A percentile compares a stretch with the other conserved stretches of the same genome.
These are phyloP conservation scores for Aspergillus jensenii DNA, from an alignment of 2,329 filamentous ascomycete genomes.

Conservation along the genomic window DNA sequence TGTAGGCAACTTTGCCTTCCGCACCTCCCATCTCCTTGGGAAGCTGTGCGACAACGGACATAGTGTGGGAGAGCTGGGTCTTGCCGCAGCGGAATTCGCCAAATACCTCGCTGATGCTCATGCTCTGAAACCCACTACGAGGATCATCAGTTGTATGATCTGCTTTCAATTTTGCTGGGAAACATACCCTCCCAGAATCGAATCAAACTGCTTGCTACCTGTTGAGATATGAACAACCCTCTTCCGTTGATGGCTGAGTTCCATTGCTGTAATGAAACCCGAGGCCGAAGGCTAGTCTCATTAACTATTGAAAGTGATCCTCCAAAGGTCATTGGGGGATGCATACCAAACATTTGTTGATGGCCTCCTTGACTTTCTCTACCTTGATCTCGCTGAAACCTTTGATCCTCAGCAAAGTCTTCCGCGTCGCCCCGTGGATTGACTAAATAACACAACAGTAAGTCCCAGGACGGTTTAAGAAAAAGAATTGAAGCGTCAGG, in stretches of 20 bases:
- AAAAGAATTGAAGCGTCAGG: not conserved
- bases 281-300: slow-evolving; percentile 54
- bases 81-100: slow-evolving; percentile 60
- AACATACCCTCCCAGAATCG: slow-evolving; percentile 60
- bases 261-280: slow-evolving; percentile 66
- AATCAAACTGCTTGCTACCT: slow-evolving; percentile 68
- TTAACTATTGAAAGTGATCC: not conserved
- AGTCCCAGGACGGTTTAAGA: not conserved
- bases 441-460: slow-evolving; percentile 42
- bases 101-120: slow-evolving; percentile 62
- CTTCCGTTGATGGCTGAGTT: slow-evolving; percentile 63
- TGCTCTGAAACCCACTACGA: slow-evolving; percentile 65
- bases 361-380: slow-evolving; percentile 69
- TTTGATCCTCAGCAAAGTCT: slow-evolving; percentile 64
- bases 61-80: slow-evolving; percentile 68
- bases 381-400: slow-evolving; percentile 71
- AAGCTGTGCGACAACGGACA: slow-evolving; percentile 63
- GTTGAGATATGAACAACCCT: slow-evolving; percentile 65
- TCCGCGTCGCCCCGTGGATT: slow-evolving; percentile 60
- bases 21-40: slow-evolving; percentile 62
- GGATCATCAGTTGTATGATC: not conserved
- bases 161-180: not conserved
- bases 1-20: slow-evolving; percentile 68
- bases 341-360: slow-evolving; percentile 58
- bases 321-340: not conserved